These are phyloP conservation scores for Lachancea sp. DNA, from an alignment of 805 yeast species.

Conservation along the genomic window DNA sequence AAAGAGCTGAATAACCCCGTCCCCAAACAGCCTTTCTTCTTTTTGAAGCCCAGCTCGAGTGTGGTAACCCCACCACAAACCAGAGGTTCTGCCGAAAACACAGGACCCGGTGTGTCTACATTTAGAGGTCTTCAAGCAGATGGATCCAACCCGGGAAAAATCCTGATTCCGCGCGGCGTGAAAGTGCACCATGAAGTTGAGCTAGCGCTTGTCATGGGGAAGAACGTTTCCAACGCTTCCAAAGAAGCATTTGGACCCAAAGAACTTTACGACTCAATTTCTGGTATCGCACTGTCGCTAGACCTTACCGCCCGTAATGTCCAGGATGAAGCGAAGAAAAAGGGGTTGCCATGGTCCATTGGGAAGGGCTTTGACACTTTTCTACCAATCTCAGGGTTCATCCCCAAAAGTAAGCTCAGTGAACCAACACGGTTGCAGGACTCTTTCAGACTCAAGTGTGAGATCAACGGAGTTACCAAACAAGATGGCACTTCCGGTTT, in stretches of 20 bases:
- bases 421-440: conserved; percentile 51
- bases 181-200: conserved; percentile 90
- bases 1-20: conserved; percentile 75
- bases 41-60: conserved; percentile 82
- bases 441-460: conserved; percentile 25
- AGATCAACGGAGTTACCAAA: conserved; percentile 59
- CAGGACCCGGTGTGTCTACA: conserved; percentile 8
- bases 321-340: conserved; percentile 87
- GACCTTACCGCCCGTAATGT: conserved; percentile 96
- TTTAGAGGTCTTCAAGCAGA: conserved; percentile 23
- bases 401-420: conserved; percentile 57
- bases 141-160: conserved; percentile 54
- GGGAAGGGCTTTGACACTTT: conserved; percentile 97
- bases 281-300: conserved; percentile 82
- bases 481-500: conserved; percentile 73
- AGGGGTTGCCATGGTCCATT: conserved; percentile 94
- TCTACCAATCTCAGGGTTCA: conserved; percentile 72
- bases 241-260: conserved; percentile 47
- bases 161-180: conserved; percentile 75
- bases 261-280: conserved; percentile 72
- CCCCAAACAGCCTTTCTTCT: conserved; percentile 87
- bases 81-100: neutral
- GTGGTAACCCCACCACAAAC: conserved; percentile 44
- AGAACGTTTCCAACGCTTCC: conserved; percentile 50
- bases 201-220: conserved; percentile 69